Evolutionary conservation across 108 stramenopile species (phyloP).

Genomic region (Discostella pseudostelligera): DNA sequence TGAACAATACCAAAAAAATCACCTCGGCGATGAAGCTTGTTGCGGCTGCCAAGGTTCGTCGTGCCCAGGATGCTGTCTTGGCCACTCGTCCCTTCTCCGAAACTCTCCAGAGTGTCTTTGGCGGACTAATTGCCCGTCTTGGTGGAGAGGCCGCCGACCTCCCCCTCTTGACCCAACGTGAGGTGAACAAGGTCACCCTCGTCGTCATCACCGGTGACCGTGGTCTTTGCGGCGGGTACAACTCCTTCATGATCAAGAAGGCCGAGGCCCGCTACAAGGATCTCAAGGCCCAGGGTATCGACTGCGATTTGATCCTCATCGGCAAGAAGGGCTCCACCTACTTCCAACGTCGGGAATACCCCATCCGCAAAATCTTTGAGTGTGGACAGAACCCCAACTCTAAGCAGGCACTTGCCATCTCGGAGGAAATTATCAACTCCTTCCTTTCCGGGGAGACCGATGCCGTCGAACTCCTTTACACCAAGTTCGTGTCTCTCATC

Average conservation of each 20-base stretch:
- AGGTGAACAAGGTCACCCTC: constrained; percentile 95
- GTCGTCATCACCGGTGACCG: constrained; percentile 90
- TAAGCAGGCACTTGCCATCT: constrained; percentile 89
- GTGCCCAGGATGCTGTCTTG: constrained; percentile 95
- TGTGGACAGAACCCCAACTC: constrained; percentile 90
- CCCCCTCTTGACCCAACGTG: constrained; percentile 92
- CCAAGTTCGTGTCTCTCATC: constrained; percentile 93
- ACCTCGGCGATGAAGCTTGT: constrained; percentile 98
- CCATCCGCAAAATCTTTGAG: constrained; percentile 78
- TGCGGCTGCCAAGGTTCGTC: constrained; percentile 96
- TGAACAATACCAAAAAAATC: constrained; percentile 91
- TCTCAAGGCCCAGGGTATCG: constrained; percentile 79
- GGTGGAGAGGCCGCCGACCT: constrained; percentile 87
- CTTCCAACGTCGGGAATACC: constrained; percentile 80
- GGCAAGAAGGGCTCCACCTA: constrained; percentile 91
- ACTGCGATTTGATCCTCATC: constrained; percentile 83
- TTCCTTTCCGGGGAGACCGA: constrained; percentile 94
- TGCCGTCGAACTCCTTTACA: constrained; percentile 95
- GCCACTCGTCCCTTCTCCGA: constrained; percentile 95
- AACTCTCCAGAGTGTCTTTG: constrained; percentile 93
- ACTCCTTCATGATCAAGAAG: constrained; percentile 97
- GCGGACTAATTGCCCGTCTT: constrained; percentile 83
- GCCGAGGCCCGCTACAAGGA: constrained; percentile 86
- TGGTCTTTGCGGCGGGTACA: constrained; percentile 97
- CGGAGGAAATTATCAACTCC: constrained; percentile 86